A percentile compares a stretch with the other conserved stretches of the same genome.
These are phyloP conservation scores for Henckelia pumila DNA, from an alignment of 257 asterid species.

Conservation along the genomic window DNA sequence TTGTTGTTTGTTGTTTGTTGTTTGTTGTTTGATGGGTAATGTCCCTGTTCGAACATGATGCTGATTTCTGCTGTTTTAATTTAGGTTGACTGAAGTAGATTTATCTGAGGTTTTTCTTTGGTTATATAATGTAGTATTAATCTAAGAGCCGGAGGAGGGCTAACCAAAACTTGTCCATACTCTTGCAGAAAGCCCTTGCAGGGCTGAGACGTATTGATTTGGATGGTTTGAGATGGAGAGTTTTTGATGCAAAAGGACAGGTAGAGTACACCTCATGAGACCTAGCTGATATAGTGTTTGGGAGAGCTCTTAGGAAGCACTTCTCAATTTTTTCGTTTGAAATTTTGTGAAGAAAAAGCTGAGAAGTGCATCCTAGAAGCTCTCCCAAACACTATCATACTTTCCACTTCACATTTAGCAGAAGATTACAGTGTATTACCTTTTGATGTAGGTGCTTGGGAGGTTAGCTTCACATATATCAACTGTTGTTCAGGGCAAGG, in stretches of 20 bases:
- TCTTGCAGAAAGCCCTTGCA: conserved; percentile 79
- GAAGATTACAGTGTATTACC: neutral
- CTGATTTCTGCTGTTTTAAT: neutral
- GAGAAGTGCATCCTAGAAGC: no score
- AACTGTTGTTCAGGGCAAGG: conserved; percentile 94
- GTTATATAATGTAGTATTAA: conserved; percentile 8
- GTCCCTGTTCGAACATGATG: neutral
- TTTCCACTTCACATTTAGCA: neutral
- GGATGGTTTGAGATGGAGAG: conserved; percentile 95
- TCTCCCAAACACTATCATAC: no score
- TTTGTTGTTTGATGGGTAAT: neutral
- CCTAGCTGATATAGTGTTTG: neutral
- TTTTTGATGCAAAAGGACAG: conserved; percentile 97
- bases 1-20: neutral
- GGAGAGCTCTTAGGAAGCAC: no score
- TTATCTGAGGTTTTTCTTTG: neutral
- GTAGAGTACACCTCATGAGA: conserved; percentile 27
- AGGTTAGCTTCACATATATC: conserved; percentile 90
- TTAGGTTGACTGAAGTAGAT: neutral
- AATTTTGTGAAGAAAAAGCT: no score
- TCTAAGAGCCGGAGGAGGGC: neutral
- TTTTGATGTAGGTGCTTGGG: conserved; percentile 66
- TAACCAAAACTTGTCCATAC: conserved; percentile 23
- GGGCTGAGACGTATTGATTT: conserved; percentile 74
- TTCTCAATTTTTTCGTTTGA: no score